These are phyloP conservation scores for Hibiscus trionum DNA, from an alignment of 345 rosid species.

Conservation along the genomic window DNA sequence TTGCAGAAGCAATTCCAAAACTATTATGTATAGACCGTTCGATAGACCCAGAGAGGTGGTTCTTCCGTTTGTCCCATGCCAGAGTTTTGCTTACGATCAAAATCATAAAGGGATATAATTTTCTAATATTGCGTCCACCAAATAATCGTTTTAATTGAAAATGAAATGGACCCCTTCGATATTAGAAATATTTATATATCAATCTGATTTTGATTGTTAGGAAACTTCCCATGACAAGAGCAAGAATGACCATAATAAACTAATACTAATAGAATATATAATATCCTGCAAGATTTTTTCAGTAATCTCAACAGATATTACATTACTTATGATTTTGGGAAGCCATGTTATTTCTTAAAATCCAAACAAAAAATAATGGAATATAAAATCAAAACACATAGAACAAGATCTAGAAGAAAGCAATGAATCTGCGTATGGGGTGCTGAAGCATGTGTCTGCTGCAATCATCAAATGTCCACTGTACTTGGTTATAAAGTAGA, in stretches of 20 bases:
- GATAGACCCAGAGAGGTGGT: neutral
- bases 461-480: constrained; percentile 18
- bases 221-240: too few species aligned
- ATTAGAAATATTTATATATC: neutral
- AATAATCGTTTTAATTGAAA: neutral
- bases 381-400: constrained; percentile 17
- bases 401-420: constrained; percentile 22
- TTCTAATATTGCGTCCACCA: neutral
- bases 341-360: neutral
- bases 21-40: too few species aligned
- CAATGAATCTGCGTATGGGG: constrained; percentile 21
- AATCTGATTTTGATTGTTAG: too few species aligned
- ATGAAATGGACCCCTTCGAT: neutral
- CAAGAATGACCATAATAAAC: too few species aligned
- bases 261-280: too few species aligned
- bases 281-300: neutral
- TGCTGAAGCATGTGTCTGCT: constrained; percentile 12
- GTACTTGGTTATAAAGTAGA: neutral
- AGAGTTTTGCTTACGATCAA: neutral
- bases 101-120: neutral
- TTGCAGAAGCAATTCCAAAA: too few species aligned
- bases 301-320: constrained; percentile 1
- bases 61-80: neutral
- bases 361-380: neutral
- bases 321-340: neutral